Conservation (phyloP, 2,329 filamentous ascomycete genomes). For the Talaromyces sp. region DNA sequence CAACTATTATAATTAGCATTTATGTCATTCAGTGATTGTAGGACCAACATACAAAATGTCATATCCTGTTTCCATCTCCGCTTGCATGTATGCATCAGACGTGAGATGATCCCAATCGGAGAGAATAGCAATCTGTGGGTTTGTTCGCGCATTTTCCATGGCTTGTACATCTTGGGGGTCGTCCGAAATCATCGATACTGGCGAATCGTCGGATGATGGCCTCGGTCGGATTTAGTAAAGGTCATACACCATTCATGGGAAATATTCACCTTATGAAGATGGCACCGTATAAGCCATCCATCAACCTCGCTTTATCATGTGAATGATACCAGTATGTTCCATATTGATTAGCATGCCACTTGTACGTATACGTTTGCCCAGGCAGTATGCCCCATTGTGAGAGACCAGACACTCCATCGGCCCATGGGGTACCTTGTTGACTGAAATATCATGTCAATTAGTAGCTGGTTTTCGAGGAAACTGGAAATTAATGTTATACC, state of each 20-base stretch:
- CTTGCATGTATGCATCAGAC: constrained; percentile 47
- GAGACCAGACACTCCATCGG: constrained; percentile 62
- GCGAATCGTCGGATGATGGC: constrained; percentile 34
- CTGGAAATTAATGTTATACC: neutral
- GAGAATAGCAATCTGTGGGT: constrained; percentile 54
- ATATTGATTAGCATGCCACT: constrained; percentile 39
- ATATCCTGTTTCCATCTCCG: constrained; percentile 26
- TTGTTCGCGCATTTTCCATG: constrained; percentile 54
- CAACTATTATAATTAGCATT: constrained; percentile 13
- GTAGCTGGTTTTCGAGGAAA: neutral
- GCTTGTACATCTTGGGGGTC: constrained; percentile 42
- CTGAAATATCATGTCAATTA: neutral
- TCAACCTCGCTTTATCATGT: constrained; percentile 58
- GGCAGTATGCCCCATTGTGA: constrained; percentile 57
- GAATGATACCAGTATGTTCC: constrained; percentile 47
- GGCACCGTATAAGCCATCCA: constrained; percentile 62
- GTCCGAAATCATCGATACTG: constrained; percentile 55
- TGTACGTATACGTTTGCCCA: constrained; percentile 54
- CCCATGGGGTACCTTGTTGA: constrained; percentile 53
- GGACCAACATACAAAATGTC: constrained; percentile 22
- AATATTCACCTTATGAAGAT: constrained; percentile 34
- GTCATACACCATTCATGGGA: constrained; percentile 25
- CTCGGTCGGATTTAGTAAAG: constrained; percentile 37
- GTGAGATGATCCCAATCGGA: constrained; percentile 61
- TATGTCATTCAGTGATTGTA: too few species aligned